These are phyloP conservation scores for Yamadazyma diospyri DNA, from an alignment of 1,139 yeast species.

Conservation along the genomic window DNA sequence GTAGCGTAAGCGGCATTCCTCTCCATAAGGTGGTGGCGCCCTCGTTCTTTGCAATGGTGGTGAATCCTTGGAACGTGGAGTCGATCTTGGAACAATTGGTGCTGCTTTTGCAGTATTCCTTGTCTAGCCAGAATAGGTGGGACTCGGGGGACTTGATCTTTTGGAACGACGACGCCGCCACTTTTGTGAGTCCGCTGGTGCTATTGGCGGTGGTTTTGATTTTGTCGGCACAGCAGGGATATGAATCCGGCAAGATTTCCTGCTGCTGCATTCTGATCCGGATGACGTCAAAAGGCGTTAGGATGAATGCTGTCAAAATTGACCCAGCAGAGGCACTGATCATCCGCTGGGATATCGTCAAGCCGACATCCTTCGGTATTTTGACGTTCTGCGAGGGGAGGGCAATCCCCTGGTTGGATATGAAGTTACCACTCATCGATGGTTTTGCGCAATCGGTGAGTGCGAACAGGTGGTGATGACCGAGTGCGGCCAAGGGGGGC, in stretches of 20 bases:
- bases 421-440: too few species aligned
- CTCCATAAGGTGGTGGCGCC: slow-evolving; percentile 83
- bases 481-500: not conserved
- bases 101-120: slow-evolving; percentile 33
- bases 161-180: not conserved
- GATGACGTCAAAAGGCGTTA: slow-evolving; percentile 94
- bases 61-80: slow-evolving; percentile 72
- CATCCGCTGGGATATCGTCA: slow-evolving; percentile 63
- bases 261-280: slow-evolving; percentile 90
- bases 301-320: slow-evolving; percentile 75
- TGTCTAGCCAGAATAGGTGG: slow-evolving; percentile 39
- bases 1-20: slow-evolving; percentile 75
- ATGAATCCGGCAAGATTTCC: slow-evolving; percentile 47
- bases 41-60: slow-evolving; percentile 62
- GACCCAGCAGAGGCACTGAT: slow-evolving; percentile 91
- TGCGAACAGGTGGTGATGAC: not conserved
- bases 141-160: not conserved
- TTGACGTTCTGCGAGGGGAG: too few species aligned
- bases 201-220: not conserved
- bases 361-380: too few species aligned
- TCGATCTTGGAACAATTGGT: slow-evolving; percentile 35
- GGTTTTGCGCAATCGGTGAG: not conserved
- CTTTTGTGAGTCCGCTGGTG: not conserved
- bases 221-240: slow-evolving; percentile 7
- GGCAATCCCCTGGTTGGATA: too few species aligned